Conservation (phyloP, 2,329 filamentous ascomycete genomes). For the Colletotrichum sp. region DNA sequence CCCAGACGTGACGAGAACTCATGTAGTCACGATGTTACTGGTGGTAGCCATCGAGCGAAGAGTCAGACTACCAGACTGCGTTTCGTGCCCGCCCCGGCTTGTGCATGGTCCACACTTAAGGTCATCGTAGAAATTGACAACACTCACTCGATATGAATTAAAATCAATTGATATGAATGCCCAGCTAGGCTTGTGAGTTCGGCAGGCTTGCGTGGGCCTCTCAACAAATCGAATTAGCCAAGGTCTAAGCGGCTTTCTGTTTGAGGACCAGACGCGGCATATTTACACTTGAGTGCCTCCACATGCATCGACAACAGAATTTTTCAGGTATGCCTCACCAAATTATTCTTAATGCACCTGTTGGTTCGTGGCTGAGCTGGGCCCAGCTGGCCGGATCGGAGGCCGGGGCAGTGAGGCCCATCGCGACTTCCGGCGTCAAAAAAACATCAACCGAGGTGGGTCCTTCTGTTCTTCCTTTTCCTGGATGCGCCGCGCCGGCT, state of each 20-base stretch:
- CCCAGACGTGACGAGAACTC: neutral
- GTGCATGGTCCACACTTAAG: neutral
- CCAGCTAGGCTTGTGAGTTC: neutral
- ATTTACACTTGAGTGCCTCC: neutral
- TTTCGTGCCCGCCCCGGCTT: neutral
- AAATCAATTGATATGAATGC: neutral
- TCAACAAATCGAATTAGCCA: neutral
- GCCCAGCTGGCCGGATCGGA: neutral
- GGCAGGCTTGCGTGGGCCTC: neutral
- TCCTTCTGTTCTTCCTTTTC: neutral
- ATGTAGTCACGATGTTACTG: neutral
- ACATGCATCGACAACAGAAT: neutral
- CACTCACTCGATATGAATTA: neutral
- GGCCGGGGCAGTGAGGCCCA: neutral
- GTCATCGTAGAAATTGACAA: neutral
- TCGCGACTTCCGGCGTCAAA: neutral
- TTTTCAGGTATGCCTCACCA: neutral
- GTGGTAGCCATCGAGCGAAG: neutral
- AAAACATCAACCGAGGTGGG: neutral
- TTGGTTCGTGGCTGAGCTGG: neutral
- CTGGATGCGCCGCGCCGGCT: neutral
- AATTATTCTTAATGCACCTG: neutral
- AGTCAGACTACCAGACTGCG: neutral
- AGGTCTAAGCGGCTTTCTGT: neutral
- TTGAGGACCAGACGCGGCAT: neutral